Evolutionary conservation across 352 stramenopile genomes (phyloP), one percentile per base, ranked within the genome.

Genomic region (Globisporangium uncinulatum): DNA sequence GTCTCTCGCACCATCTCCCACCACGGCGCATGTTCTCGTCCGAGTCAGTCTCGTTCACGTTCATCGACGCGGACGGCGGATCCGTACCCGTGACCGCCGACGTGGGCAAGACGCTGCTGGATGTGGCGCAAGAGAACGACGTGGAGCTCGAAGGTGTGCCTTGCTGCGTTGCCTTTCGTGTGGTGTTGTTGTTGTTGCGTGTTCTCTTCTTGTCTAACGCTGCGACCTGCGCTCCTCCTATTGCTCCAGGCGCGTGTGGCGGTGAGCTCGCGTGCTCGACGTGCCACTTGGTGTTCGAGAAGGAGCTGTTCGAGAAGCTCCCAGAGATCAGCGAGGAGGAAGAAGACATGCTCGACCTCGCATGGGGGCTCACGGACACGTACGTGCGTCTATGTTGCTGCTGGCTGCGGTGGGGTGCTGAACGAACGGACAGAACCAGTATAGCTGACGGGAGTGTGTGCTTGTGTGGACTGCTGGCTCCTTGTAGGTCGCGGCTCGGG

Each of bases 341-440:
- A 60, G 93, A 98, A 56, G 93, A 98, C 70, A 98, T 98, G 93
- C 84, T 98, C 29, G 93, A 98, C 72, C 61, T 98, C 34, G 93
- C 93, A 31, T 97, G 89, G 83, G 93, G 89, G 1, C 76, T 98
- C 55, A 97, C 89, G 7, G 92, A 98, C 61, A 98, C 93, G 76
- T 97, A 70, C 64, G 83, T 75, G 5, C 8, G 45, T n/a, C 9
- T 6, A 4, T 5, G 2, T 42, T 43, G 13, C 6, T 10, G 66
- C 6, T 44, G 21, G 17, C 20, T 48, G 6, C n/a, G 29, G 6
- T 4, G 6, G 29, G 37, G 15, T 41, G 29, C 17, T 19, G 15
- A 17, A 42, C 11, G 29, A 7, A 7, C 58, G 31, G 10, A 39
- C 31, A 6, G 24, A 29, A 29, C 24, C 34, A 39, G 34, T 1